phyloP scores from a whole-genome alignment of 1,284 basidiomycete genomes.

The Earliella scabrosa region DNA sequence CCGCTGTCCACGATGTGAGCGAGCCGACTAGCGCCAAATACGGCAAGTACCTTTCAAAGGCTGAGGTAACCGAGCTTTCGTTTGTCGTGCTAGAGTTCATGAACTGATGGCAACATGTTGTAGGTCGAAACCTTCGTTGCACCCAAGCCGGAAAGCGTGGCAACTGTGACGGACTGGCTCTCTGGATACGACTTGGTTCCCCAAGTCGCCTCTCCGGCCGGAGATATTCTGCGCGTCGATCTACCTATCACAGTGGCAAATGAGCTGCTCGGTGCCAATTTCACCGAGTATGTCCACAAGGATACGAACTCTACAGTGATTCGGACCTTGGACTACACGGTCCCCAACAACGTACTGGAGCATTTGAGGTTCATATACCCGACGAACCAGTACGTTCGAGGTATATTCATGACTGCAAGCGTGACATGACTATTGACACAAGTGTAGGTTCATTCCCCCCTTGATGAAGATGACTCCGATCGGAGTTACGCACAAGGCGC shows the following conservation, averaged over 20 bases:
- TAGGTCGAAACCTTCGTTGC: slow-evolving; percentile 39
- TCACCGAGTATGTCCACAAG: slow-evolving; percentile 38
- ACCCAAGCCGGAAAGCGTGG: slow-evolving; percentile 36
- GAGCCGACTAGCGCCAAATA: slow-evolving; percentile 10
- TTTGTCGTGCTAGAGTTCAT: neutral
- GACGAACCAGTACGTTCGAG: neutral
- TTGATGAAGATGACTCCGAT: too few species aligned
- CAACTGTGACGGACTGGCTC: slow-evolving; percentile 41
- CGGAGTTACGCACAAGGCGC: neutral
- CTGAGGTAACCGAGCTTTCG: slow-evolving; percentile 12
- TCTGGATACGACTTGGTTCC: slow-evolving; percentile 36
- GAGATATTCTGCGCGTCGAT: slow-evolving; percentile 17
- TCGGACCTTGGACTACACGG: neutral
- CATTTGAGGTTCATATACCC: neutral
- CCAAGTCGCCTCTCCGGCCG: slow-evolving; percentile 29
- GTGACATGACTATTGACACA: too few species aligned
- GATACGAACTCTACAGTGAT: neutral
- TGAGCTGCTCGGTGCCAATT: slow-evolving; percentile 39
- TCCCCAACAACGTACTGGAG: neutral
- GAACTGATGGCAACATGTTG: slow-evolving; percentile 35
- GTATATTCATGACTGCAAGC: slow-evolving; percentile 12
- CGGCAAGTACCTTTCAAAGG: slow-evolving; percentile 7
- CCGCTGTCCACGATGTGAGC: slow-evolving; percentile 16
- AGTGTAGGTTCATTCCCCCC: too few species aligned
- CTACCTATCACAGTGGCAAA: slow-evolving; percentile 14